Evolutionary conservation across 805 yeast genomes (phyloP).

Genomic region (Zygosaccharomyces bisporus): DNA sequence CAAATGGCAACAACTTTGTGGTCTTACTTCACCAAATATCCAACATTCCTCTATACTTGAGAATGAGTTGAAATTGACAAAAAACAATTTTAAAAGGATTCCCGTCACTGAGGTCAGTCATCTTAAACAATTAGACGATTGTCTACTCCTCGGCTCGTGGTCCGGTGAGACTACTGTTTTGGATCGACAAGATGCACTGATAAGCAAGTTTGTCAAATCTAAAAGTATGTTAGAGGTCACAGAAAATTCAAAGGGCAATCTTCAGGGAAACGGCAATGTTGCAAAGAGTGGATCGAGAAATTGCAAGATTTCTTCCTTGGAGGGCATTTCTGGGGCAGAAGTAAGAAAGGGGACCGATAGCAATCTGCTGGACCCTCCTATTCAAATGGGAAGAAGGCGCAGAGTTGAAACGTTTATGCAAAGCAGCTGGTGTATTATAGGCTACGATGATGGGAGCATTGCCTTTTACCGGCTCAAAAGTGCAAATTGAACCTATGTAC

Average conservation of each 20-base stretch:
- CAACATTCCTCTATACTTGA: neutral
- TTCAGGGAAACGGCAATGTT: constrained; percentile 11
- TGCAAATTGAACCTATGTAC: neutral
- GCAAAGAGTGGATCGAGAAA: constrained; percentile 6
- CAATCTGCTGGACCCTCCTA: neutral
- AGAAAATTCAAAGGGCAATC: constrained; percentile 28
- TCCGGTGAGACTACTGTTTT: constrained; percentile 21
- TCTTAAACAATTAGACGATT: constrained; percentile 10
- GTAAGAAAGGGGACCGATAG: neutral
- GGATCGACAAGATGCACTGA: constrained; percentile 2
- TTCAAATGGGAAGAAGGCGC: constrained; percentile 17
- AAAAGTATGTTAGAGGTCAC: constrained; percentile 24
- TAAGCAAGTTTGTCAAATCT: constrained; percentile 14
- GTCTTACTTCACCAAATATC: neutral
- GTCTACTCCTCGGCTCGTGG: constrained; percentile 23
- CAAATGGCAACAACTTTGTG: neutral
- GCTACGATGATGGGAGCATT: constrained; percentile 34
- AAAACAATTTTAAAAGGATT: neutral
- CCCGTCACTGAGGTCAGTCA: constrained; percentile 19
- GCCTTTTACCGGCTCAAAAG: constrained; percentile 14
- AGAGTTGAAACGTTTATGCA: constrained; percentile 16
- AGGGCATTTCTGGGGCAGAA: neutral
- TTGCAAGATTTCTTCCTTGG: constrained; percentile 8
- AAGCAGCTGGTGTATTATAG: constrained; percentile 31
- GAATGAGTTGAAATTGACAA: neutral